Evolutionary conservation across 176 grass and related monocot species (phyloP).

Genomic region (Hordeum vulgare): MorexV3_pseudomolecules_assembly NC_058520.1:218176174-218176673

Average conservation of each 20-base stretch:
- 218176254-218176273: conserved; percentile 33
- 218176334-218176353: conserved; percentile 33
- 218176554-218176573: no score
- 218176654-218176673: no score
- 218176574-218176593: no score
- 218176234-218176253: conserved; percentile 45
- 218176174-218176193: conserved; percentile 82
- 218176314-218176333: conserved; percentile 36
- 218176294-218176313: no score
- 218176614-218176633: no score
- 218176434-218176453: conserved; percentile 68
- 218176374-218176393: conserved; percentile 46
- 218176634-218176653: no score
- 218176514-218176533: no score
- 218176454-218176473: no score
- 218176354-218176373: conserved; percentile 42
- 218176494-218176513: no score
- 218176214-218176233: conserved; percentile 70
- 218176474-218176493: not conserved
- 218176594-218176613: no score
- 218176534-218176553: no score
- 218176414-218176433: conserved; percentile 18
- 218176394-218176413: conserved; percentile 35
- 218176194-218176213: conserved; percentile 46
- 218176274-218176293: no score